Conservation (phyloP, 2,329 filamentous ascomycete species). For the Penicillium polonicum region DNA sequence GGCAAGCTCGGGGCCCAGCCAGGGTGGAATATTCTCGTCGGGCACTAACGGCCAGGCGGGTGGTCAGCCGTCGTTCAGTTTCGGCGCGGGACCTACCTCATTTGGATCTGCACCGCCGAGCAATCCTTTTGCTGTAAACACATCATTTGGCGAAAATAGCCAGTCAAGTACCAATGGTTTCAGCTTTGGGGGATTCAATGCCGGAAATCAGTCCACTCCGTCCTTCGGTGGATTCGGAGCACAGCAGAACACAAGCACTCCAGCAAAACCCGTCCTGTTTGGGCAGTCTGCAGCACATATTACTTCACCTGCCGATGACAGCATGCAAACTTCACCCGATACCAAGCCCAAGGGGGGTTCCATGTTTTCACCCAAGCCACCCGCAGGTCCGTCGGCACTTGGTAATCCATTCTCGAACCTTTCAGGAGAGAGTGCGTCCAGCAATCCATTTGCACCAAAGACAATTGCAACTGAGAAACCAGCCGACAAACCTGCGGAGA, state of each 20-base stretch:
- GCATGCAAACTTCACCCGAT: conserved; percentile 27
- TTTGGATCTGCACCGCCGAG: conserved; percentile 5
- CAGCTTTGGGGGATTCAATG: conserved; percentile 10
- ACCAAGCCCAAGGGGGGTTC: conserved; percentile 15
- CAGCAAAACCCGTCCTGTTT: conserved; percentile 13
- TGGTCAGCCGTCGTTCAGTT: conserved; percentile 18
- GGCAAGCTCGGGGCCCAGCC: conserved; percentile 14
- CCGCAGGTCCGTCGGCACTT: neutral
- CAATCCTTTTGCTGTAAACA: conserved; percentile 20
- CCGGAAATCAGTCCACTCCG: conserved; percentile 10
- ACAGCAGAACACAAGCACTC: conserved; percentile 7
- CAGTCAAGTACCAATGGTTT: conserved; percentile 11
- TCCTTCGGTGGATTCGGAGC: conserved; percentile 17
- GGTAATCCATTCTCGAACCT: conserved; percentile 14
- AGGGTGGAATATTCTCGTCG: conserved; percentile 22
- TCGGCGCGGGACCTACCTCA: conserved; percentile 8
- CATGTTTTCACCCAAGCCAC: conserved; percentile 10
- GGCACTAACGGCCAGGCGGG: conserved; percentile 10
- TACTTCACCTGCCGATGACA: conserved; percentile 17
- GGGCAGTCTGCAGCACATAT: conserved; percentile 14
- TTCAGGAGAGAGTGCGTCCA: conserved; percentile 7
- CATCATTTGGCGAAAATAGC: conserved; percentile 7
- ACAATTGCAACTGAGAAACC: neutral
- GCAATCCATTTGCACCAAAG: conserved; percentile 10
- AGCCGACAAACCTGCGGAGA: conserved; percentile 3